phyloP scores from a whole-genome alignment of 345 rosid species.

The Euphorbia peplus region DNA sequence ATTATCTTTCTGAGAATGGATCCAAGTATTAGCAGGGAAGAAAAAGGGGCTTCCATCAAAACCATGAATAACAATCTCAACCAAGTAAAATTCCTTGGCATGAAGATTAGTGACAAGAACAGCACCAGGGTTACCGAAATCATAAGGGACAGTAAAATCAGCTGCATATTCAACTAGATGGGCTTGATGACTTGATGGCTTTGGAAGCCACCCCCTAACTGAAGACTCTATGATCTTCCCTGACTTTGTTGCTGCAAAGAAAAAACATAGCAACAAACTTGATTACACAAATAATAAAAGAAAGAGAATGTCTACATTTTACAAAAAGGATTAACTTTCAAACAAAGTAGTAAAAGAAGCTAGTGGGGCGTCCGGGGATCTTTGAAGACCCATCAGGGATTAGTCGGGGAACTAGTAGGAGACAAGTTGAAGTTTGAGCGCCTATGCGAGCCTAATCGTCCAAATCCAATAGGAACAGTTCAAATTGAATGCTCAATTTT shows the following conservation, averaged over 20 bases:
- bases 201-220: slow-evolving; percentile 68
- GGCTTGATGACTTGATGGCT: slow-evolving; percentile 41
- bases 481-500: too few species aligned
- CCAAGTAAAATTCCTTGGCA: slow-evolving; percentile 64
- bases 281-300: not conserved
- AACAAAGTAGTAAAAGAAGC: too few species aligned
- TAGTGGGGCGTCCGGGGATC: too few species aligned
- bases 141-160: slow-evolving; percentile 53
- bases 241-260: slow-evolving; percentile 53
- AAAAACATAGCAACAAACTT: slow-evolving; percentile 3
- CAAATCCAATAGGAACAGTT: too few species aligned
- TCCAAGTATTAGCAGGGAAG: slow-evolving; percentile 84
- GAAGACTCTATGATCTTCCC: slow-evolving; percentile 55
- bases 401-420: too few species aligned
- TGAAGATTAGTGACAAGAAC: slow-evolving; percentile 69
- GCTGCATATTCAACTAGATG: slow-evolving; percentile 63
- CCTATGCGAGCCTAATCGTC: too few species aligned
- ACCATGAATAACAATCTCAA: slow-evolving; percentile 63
- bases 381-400: too few species aligned
- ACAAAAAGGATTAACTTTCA: too few species aligned
- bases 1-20: slow-evolving; percentile 63
- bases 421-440: too few species aligned
- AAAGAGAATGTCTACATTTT: not conserved
- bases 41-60: slow-evolving; percentile 55
- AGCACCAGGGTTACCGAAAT: slow-evolving; percentile 83